Conservation (phyloP, 1,284 basidiomycete genomes). For the Fomes fomentarius region DNA sequence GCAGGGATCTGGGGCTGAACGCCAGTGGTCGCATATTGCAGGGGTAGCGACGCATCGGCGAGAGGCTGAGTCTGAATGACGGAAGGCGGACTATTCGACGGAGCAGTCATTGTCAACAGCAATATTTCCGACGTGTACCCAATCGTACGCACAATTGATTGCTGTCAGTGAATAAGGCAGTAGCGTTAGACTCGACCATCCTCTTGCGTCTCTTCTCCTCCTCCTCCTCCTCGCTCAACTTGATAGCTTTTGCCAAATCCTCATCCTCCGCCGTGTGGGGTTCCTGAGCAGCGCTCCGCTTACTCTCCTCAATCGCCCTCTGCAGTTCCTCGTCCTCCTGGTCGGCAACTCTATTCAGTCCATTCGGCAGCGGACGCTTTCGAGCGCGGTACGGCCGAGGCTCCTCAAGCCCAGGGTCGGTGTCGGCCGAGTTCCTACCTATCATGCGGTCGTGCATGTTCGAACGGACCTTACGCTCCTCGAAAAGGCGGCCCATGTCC, state of each 20-base stretch:
- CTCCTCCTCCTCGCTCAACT: constrained; percentile 86
- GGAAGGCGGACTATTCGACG: not conserved
- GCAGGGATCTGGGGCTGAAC: constrained; percentile 53
- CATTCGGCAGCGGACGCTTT: constrained; percentile 1
- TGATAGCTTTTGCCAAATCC: constrained; percentile 78
- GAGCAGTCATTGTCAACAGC: not conserved
- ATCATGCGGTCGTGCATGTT: constrained; percentile 91
- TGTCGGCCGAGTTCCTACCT: constrained; percentile 54
- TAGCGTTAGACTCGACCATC: constrained; percentile 70
- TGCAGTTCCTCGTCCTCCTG: constrained; percentile 60
- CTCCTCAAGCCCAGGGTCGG: constrained; percentile 29
- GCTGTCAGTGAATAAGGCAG: constrained; percentile 83
- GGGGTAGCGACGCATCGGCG: constrained; percentile 31
- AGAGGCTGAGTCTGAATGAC: constrained; percentile 14
- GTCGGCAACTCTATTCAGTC: not conserved
- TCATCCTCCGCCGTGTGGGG: constrained; percentile 70
- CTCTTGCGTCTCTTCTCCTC: constrained; percentile 68
- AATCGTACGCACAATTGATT: constrained; percentile 58
- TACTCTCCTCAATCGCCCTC: constrained; percentile 82
- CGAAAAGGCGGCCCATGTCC: constrained; percentile 81
- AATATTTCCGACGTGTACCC: not conserved
- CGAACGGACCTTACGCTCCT: constrained; percentile 80
- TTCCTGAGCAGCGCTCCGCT: constrained; percentile 70
- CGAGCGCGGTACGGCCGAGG: not conserved
- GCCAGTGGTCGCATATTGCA: constrained; percentile 44